Evolutionary conservation across 805 yeast species (phyloP), one percentile per base, ranked within the genome.

Genomic region (Metschnikowia hibisci): DNA sequence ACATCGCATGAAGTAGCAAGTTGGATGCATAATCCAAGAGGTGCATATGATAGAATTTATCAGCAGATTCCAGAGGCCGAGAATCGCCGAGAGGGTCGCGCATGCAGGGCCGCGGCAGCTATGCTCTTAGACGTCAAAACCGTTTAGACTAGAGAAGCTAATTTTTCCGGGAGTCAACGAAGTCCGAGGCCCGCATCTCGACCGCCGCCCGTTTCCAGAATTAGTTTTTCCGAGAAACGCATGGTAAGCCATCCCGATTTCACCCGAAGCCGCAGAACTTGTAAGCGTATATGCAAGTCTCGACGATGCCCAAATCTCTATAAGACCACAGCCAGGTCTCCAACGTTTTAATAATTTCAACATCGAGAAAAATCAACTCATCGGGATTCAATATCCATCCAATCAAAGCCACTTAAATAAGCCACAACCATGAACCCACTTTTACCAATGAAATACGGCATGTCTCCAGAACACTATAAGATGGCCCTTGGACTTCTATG

Each of bases 401-500:
- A n/a, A n/a, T 20, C 8, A 3, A 20, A 20, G 23, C 23, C 23
- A 20, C 4, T 20, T 9, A 15, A 11, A 16, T 3, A 30, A 13
- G 2, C 25, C 23, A n/a, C n/a, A 12, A 3, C 16, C 10, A 34
- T 37, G 40, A 37, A 37, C 40, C 33, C 33, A 13, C 34, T 37
- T 30, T 29, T 29, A 28, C 37, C 46, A 22, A 23, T 26, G 27
- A 48, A 44, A 43, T 37, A 48, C 40, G 46, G 41, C 22, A 34
- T 44, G 29, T 33, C 44, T 18, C 48, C 48, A 30, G 45, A 50
- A 29, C 34, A 44, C 44, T 50, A 50, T 37, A 53, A 49, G 39
- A 29, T 61, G 47, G 41, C 50, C 20, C 50, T 57, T 34, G 47
- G 60, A 22, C 56, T 53, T 28, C 48, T 53, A 8, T 55, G 54